Evolutionary conservation across 352 stramenopile genomes (phyloP).

Genomic region (Phytophthora sojae): DNA sequence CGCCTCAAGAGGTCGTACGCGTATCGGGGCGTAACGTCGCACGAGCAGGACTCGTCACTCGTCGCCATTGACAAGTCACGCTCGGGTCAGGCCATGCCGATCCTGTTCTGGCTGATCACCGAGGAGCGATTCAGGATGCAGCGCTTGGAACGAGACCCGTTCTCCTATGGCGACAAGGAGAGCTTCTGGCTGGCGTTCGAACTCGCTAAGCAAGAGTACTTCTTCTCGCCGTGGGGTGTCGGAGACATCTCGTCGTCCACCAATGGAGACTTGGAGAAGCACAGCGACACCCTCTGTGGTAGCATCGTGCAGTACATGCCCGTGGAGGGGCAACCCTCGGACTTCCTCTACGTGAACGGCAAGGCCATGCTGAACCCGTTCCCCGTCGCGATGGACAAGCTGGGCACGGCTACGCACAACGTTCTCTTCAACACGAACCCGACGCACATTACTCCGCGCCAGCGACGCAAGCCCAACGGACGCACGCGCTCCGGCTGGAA

Average conservation of each 20-base stretch:
- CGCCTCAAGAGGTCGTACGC: constrained; percentile 48
- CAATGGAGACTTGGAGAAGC: constrained; percentile 54
- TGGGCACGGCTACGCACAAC: constrained; percentile 33
- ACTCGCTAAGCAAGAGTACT: constrained; percentile 53
- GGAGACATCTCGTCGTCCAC: constrained; percentile 52
- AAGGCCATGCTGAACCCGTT: constrained; percentile 63
- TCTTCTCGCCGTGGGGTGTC: constrained; percentile 70
- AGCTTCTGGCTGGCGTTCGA: constrained; percentile 77
- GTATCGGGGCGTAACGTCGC: constrained; percentile 50
- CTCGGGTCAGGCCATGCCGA: constrained; percentile 54
- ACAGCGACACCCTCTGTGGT: constrained; percentile 66
- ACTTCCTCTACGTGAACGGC: constrained; percentile 69
- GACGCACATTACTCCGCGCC: constrained; percentile 59
- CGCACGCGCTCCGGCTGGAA: constrained; percentile 20
- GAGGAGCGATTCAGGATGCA: constrained; percentile 50
- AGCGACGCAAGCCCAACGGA: constrained; percentile 32
- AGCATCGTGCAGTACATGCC: constrained; percentile 73
- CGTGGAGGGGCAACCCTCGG: constrained; percentile 24
- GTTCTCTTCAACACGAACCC: constrained; percentile 53
- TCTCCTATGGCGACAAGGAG: constrained; percentile 77
- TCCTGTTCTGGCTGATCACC: constrained; percentile 72
- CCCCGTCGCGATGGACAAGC: constrained; percentile 42
- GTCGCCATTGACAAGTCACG: constrained; percentile 74
- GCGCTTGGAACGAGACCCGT: constrained; percentile 23
- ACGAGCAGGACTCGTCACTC: constrained; percentile 60